Base-by-base conservation (phyloP, 345 rosid species). In the Gossypium mustelinum region DNA sequence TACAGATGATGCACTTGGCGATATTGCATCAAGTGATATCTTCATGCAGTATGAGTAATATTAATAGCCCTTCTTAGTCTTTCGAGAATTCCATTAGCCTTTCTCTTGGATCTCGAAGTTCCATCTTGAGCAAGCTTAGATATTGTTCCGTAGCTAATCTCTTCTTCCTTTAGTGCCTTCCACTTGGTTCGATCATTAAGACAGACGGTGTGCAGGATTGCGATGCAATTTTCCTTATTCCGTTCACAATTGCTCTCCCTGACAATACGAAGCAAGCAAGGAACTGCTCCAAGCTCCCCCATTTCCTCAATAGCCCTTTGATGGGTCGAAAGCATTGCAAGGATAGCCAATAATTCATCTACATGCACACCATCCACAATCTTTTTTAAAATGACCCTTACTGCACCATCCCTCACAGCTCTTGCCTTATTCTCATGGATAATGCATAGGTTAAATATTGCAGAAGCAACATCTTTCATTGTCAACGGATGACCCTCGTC, bases 61-160 rank as follows among this genome's bases (percentile, higher is more conserved):
- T 87, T 91, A 81, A 87, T 79, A 62, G 84, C 81, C 67, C 90
- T 85, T 72, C 81, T 88, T 79, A 95, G 72, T 84, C 97, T 88
- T 48, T 89, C 99, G 25, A 95, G 88, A 56, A 93, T 88, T 51
- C 90, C 89, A 10, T 73, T 86, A 9, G 99, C 99, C 82, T 95
- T 95, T 81, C 99, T 87, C 86, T 89, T 89, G 70, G 99, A 98
- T 84, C 99, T 88, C 7, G 99, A 84, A 61, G 98, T 93, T 50
- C 99, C 99, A 34, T 88, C 88, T 60, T 83, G 82, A 20, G 90
- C 84, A 74, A 95, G 94, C 79, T 87, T 91, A 4, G 99, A 86
- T 47, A 95, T 86, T 17, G 97, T 93, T 56, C 90, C 88, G 55
- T 84, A 41, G 0, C 72, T 60, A 11, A 48, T 84, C 81, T 95